A percentile compares a stretch with the other conserved stretches of the same genome.
Evolutionary conservation across 2,329 filamentous ascomycete genomes (phyloP).

Genomic region (Fonsecaea pedrosoi): DNA sequence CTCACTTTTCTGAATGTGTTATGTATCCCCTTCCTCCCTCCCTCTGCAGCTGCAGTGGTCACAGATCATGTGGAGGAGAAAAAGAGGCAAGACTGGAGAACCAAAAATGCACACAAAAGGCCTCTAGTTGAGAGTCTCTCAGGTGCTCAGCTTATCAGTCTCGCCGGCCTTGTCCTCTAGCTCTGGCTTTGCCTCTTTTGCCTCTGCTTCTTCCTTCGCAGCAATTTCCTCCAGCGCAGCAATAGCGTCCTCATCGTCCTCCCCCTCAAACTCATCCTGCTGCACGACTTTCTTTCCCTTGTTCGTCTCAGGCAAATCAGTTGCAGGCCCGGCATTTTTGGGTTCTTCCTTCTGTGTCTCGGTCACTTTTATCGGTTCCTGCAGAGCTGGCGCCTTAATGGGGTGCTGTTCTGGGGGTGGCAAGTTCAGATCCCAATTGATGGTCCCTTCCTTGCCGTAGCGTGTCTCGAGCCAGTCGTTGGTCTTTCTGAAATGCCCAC

Average conservation of each 20-base stretch:
- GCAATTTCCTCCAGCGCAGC: conserved; percentile 52
- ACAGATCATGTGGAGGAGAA: too few relatives aligned
- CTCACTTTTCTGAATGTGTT: too few relatives aligned
- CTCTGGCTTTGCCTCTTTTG: conserved; percentile 23
- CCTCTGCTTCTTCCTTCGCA: not conserved
- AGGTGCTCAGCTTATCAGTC: not conserved
- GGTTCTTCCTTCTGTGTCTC: conserved; percentile 24
- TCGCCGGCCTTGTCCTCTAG: not conserved
- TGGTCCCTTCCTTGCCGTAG: conserved; percentile 79
- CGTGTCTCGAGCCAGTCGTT: conserved; percentile 82
- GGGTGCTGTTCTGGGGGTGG: conserved; percentile 22
- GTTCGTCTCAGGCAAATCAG: conserved; percentile 41
- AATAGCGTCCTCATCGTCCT: conserved; percentile 51
- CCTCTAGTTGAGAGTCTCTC: not conserved
- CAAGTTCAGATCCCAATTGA: conserved; percentile 78
- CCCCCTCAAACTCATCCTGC: conserved; percentile 43
- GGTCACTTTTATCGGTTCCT: conserved; percentile 29
- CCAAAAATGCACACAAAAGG: not conserved
- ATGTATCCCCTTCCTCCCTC: not conserved
- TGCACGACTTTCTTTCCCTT: conserved; percentile 31
- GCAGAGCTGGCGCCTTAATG: conserved; percentile 29
- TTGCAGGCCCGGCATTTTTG: conserved; percentile 27
- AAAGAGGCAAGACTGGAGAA: too few relatives aligned
- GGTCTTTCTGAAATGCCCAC: conserved; percentile 78
- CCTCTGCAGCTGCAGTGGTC: not conserved